These are phyloP conservation scores for Porphyridium purpureum DNA, from an alignment of 23 red algal species.

Conservation along the genomic window DNA sequence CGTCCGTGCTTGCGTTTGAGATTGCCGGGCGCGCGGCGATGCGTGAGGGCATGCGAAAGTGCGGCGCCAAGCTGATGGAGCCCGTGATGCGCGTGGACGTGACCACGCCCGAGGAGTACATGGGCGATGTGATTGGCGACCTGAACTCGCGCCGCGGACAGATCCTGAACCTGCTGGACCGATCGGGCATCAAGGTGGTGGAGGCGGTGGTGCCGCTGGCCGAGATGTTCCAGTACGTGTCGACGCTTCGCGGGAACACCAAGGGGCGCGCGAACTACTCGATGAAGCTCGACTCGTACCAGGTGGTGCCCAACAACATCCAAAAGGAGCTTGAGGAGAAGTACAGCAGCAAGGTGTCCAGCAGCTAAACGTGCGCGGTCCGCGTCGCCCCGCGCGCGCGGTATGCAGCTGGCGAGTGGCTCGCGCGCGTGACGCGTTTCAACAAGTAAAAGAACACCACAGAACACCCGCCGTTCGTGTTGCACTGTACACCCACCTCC, in stretches of 20 bases:
- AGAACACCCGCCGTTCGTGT: too few species aligned
- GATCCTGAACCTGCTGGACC: slow-evolving; percentile 64
- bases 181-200: slow-evolving; percentile 73
- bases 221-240: slow-evolving; percentile 93
- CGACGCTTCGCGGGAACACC: slow-evolving; percentile 67
- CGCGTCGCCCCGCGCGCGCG: too few species aligned
- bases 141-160: slow-evolving; percentile 81
- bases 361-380: too few species aligned
- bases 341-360: slow-evolving; percentile 10
- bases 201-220: slow-evolving; percentile 72
- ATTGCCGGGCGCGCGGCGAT: slow-evolving; percentile 85
- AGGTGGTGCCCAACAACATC: slow-evolving; percentile 71
- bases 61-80: slow-evolving; percentile 79
- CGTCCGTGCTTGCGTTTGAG: slow-evolving; percentile 97
- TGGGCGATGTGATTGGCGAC: slow-evolving; percentile 93
- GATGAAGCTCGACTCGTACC: slow-evolving; percentile 81
- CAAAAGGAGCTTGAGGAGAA: slow-evolving; percentile 58
- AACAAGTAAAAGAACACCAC: too few species aligned
- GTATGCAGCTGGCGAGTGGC: too few species aligned
- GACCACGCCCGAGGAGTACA: slow-evolving; percentile 62
- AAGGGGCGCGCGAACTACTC: slow-evolving; percentile 91
- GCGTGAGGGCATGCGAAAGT: slow-evolving; percentile 70
- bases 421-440: too few species aligned
- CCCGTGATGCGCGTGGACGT: slow-evolving; percentile 98
- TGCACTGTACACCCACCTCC: too few species aligned